phyloP scores from a whole-genome alignment of 495 filamentous ascomycete species.

The Xylaria telfairii region DNA sequence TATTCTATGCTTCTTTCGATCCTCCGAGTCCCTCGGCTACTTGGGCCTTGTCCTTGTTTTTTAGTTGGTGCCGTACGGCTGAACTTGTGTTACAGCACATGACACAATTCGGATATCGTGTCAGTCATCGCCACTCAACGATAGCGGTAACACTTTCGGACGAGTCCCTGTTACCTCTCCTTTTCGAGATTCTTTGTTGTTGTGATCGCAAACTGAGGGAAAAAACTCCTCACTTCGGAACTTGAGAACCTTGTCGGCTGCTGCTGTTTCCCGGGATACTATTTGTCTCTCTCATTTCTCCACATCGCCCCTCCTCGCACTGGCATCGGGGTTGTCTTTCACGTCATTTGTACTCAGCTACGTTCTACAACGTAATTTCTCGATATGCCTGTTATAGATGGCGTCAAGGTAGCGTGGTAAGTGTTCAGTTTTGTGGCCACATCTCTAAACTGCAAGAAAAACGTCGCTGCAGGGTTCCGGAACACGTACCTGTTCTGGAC shows the following conservation, averaged over 20 bases:
- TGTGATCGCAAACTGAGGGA: neutral
- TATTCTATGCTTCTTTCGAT: neutral
- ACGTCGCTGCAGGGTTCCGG: neutral
- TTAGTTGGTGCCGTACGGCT: neutral
- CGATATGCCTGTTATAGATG: conserved; percentile 62
- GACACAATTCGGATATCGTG: neutral
- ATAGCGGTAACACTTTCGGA: neutral
- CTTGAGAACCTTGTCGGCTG: conserved; percentile 4
- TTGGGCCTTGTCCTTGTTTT: neutral
- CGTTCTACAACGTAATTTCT: conserved; percentile 14
- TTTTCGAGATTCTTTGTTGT: neutral
- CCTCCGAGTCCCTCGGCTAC: neutral
- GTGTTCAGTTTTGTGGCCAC: conserved; percentile 28
- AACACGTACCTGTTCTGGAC: neutral
- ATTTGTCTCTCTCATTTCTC: neutral
- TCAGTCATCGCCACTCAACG: neutral
- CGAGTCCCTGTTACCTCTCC: neutral
- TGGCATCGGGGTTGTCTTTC: conserved; percentile 20
- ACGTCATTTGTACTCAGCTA: neutral
- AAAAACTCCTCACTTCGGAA: neutral
- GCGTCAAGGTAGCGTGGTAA: conserved; percentile 66
- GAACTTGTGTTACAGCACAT: neutral
- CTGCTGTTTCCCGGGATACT: neutral
- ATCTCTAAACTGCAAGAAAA: neutral
- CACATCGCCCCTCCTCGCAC: conserved; percentile 16